phyloP scores from a whole-genome alignment of 495 filamentous ascomycete species.

The Penicillium soppii region DNA sequence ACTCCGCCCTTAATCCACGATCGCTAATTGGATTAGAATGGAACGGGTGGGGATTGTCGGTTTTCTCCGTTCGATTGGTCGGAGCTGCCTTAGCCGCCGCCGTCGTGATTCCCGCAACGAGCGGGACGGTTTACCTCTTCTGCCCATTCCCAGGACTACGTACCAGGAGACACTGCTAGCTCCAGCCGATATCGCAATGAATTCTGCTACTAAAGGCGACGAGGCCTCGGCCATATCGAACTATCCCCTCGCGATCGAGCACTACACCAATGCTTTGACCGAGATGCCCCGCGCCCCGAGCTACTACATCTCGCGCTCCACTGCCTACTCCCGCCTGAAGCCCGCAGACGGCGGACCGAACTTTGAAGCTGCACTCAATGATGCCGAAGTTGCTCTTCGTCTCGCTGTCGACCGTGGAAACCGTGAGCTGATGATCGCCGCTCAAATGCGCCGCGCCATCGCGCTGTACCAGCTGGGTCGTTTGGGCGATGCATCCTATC shows the following conservation, averaged over 20 bases:
- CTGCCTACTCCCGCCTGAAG: conserved; percentile 69
- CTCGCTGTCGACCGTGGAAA: conserved; percentile 71
- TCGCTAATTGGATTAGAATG: too few relatives aligned
- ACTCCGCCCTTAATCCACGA: too few relatives aligned
- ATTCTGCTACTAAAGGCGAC: conserved; percentile 60
- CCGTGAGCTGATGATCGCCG: conserved; percentile 73
- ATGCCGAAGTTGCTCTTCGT: conserved; percentile 76
- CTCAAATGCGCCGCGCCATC: conserved; percentile 79
- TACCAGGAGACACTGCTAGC: too few relatives aligned
- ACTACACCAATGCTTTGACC: conserved; percentile 75
- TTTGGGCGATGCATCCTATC: conserved; percentile 73
- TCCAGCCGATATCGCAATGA: conserved; percentile 39
- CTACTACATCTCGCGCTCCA: conserved; percentile 88
- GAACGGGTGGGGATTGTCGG: too few relatives aligned
- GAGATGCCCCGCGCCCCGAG: conserved; percentile 64
- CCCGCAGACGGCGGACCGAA: conserved; percentile 47
- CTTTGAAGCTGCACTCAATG: conserved; percentile 60
- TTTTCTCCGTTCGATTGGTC: too few relatives aligned
- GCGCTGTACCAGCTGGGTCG: conserved; percentile 67
- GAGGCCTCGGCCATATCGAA: conserved; percentile 64
- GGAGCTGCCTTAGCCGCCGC: too few relatives aligned
- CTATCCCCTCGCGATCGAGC: conserved; percentile 63
- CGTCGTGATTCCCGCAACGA: too few relatives aligned
- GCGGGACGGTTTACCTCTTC: too few relatives aligned
- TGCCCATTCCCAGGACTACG: too few relatives aligned